phyloP scores from a whole-genome alignment of 257 asterid species.

The Verbascum thapsus region DNA sequence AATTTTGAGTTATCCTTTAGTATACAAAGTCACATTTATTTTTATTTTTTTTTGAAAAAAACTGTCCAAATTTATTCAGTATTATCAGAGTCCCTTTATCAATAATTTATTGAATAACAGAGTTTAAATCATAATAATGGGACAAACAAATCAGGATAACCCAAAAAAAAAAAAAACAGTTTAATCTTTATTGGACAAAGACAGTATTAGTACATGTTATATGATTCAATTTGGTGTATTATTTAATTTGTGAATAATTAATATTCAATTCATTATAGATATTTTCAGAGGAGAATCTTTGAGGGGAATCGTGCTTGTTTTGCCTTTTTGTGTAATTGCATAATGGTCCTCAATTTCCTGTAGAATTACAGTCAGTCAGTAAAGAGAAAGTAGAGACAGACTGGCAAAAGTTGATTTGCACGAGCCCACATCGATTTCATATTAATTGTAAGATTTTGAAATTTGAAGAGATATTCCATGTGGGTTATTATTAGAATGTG shows the following conservation, averaged over 20 bases:
- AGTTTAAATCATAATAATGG: too few relatives aligned
- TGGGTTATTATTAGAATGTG: too few relatives aligned
- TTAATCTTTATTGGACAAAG: too few relatives aligned
- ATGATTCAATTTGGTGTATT: constrained; percentile 18
- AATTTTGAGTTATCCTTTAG: too few relatives aligned
- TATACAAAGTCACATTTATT: too few relatives aligned
- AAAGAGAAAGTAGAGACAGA: constrained; percentile 25
- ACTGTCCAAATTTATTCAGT: too few relatives aligned
- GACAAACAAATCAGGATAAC: too few relatives aligned
- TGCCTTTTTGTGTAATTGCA: constrained; percentile 12
- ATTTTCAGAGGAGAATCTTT: constrained; percentile 9
- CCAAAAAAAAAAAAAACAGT: too few relatives aligned
- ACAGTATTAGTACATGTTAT: too few relatives aligned
- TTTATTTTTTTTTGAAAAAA: too few relatives aligned
- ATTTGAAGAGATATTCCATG: background rate
- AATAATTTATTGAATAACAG: too few relatives aligned
- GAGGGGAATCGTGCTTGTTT: background rate
- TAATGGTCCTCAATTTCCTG: constrained; percentile 19
- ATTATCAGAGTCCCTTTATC: too few relatives aligned
- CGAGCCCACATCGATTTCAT: constrained; percentile 45
- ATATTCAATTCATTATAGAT: background rate
- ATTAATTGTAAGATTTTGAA: constrained; percentile 21
- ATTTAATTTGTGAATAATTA: background rate
- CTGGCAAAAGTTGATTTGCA: constrained; percentile 33
- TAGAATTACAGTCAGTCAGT: constrained; percentile 11